Evolutionary conservation across 2,329 filamentous ascomycete genomes (phyloP).

Genomic region (Aschersonia sp.): DNA sequence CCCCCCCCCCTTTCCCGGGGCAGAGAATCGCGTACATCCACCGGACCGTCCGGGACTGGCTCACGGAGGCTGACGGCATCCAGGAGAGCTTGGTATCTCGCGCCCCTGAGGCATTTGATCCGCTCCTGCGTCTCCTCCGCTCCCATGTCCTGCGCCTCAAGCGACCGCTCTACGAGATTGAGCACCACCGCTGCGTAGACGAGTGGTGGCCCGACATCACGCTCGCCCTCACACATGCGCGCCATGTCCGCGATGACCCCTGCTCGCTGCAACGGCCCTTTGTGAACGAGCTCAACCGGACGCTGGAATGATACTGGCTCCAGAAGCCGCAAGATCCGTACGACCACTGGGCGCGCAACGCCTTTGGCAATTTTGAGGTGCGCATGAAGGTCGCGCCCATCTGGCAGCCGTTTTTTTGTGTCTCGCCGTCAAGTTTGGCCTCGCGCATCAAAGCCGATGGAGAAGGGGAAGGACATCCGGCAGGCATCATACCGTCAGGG

Average conservation of each 20-base stretch:
- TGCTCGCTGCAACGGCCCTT: slow-evolving; percentile 5
- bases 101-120: slow-evolving; percentile 10
- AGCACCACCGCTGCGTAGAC: slow-evolving; percentile 21
- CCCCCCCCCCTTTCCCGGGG: slow-evolving; percentile 25
- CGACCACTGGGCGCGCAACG: slow-evolving; percentile 19
- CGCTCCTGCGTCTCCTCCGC: slow-evolving; percentile 16
- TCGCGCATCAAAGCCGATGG: too few species aligned
- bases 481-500: too few species aligned
- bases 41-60: slow-evolving; percentile 19
- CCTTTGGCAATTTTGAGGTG: slow-evolving; percentile 16
- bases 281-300: slow-evolving; percentile 14
- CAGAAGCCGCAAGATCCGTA: slow-evolving; percentile 9
- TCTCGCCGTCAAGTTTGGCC: slow-evolving; percentile 17
- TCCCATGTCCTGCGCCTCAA: slow-evolving; percentile 20
- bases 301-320: slow-evolving; percentile 17
- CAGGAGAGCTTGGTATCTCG: slow-evolving; percentile 5
- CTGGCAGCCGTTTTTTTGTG: slow-evolving; percentile 15
- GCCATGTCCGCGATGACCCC: slow-evolving; percentile 11
- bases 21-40: slow-evolving; percentile 17
- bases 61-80: slow-evolving; percentile 11
- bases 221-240: slow-evolving; percentile 20
- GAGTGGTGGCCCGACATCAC: slow-evolving; percentile 24
- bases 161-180: slow-evolving; percentile 15
- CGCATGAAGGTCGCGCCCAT: slow-evolving; percentile 15
- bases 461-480: too few species aligned